Conservation (phyloP, 2,329 filamentous ascomycete genomes). For the Metarhizium robertsii region DNA sequence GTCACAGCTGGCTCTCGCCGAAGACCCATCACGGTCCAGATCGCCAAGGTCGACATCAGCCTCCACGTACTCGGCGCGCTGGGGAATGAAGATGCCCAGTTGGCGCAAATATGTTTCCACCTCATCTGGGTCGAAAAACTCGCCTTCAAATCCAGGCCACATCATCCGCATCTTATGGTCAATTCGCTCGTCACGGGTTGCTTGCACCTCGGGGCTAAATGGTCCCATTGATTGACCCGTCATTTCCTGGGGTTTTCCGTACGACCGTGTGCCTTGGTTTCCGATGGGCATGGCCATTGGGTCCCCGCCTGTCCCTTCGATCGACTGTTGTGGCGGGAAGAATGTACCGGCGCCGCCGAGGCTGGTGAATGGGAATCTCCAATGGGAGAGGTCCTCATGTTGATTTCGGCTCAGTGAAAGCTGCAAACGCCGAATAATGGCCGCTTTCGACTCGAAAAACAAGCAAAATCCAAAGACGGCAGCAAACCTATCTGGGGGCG, state of each 20-base stretch:
- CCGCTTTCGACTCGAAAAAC: conserved; percentile 44
- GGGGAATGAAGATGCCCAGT: conserved; percentile 53
- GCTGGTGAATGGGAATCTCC: conserved; percentile 52
- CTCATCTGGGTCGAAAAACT: conserved; percentile 71
- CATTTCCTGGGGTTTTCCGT: conserved; percentile 12
- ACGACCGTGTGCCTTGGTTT: conserved; percentile 25
- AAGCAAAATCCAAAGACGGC: conserved; percentile 62
- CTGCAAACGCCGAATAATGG: conserved; percentile 33
- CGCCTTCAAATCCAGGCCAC: conserved; percentile 56
- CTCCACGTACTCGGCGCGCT: conserved; percentile 49
- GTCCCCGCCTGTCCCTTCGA: not conserved
- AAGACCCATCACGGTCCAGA: conserved; percentile 18
- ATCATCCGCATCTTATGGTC: conserved; percentile 38
- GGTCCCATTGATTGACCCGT: conserved; percentile 35
- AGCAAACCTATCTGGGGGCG: conserved; percentile 38
- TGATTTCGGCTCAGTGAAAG: conserved; percentile 21
- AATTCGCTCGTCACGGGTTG: conserved; percentile 32
- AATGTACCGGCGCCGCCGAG: conserved; percentile 62
- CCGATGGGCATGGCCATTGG: conserved; percentile 17
- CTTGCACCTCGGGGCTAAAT: conserved; percentile 30
- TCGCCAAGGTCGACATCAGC: conserved; percentile 42
- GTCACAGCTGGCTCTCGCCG: not conserved
- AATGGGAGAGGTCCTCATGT: conserved; percentile 43
- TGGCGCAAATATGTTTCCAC: conserved; percentile 64
- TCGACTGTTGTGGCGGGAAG: conserved; percentile 28